Base-by-base conservation (phyloP, 176 grass and related monocot genomes). In the Elymus sibiricus region DNA sequence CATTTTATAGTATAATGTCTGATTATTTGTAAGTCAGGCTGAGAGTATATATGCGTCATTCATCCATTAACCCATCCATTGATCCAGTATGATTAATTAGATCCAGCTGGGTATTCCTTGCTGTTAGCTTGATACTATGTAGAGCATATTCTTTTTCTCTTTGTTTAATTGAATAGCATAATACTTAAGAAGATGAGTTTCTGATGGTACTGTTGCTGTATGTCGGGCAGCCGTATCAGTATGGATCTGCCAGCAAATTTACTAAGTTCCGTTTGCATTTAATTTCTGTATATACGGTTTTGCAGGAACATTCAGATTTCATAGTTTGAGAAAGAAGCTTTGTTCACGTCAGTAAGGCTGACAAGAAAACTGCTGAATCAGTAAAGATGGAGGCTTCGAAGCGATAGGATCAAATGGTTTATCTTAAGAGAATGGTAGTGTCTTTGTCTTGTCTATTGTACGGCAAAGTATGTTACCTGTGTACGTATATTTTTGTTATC, bases 321-420 rank as follows among this genome's bases (percentile, higher is more conserved):
- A 1, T 49, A 66, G 44, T 98, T 98, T 27, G 91, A 93, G 87
- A 93, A 91, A 88, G 89, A 93, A 90, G 93, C 91, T 64, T 60
- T 93, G 28, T 90, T 93, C 85, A 85, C 87, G 78, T 89, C 95
- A 78, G 82, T 85, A 56, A 80, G 34, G 25, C n/a, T 93, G 38
- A 53, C 66, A 14, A 83, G 74, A 29, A 83, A 85, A 73, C 71
- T 82, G 16, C 79, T 72, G 63, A 76, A 64, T 9, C n/a, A 79
- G 64, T 64, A 55, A 79, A 72, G 32, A 34, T 86, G 42, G 42
- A 44, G 42, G 3, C 42, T 59, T 7, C 6, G 27, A 24, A 56
- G 6, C 17, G 39, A 13, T 25, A n/a, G 37, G 21, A 82, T 70
- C 75, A 78, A 27, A 6, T 40, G 10, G n/a, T 60, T 56, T 43